Evolutionary conservation across 805 yeast species (phyloP).

Genomic region (Isabelozyma heimii): DNA sequence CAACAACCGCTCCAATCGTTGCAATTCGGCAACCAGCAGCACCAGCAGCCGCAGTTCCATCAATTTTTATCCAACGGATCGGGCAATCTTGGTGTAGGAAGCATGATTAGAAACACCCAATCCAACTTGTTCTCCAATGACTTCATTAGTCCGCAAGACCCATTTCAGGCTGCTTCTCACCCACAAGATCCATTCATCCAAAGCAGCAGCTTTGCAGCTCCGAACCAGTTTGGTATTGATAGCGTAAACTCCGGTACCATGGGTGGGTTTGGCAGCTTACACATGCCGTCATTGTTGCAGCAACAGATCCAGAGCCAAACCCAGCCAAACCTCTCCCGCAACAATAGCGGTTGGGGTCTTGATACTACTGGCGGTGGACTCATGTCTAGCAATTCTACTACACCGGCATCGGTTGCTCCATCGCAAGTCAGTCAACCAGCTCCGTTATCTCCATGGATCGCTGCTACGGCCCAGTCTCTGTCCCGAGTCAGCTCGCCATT

Average conservation of each 20-base stretch:
- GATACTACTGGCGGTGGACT: conserved; percentile 19
- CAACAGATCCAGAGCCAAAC: conserved; percentile 28
- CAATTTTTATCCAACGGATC: conserved; percentile 22
- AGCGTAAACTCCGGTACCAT: conserved; percentile 10
- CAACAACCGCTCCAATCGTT: not conserved
- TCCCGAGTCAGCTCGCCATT: conserved; percentile 43
- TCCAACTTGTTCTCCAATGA: conserved; percentile 21
- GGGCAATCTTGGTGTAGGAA: conserved; percentile 24
- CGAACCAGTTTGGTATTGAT: conserved; percentile 27
- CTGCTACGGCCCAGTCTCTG: conserved; percentile 24
- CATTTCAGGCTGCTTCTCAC: conserved; percentile 12
- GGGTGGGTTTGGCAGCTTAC: conserved; percentile 10
- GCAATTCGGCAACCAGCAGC: not conserved
- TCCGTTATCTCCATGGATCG: conserved; percentile 42
- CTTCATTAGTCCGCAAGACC: conserved; percentile 15
- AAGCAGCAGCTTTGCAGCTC: conserved; percentile 2
- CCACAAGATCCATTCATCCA: conserved; percentile 6
- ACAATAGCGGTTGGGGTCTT: conserved; percentile 40
- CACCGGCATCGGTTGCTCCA: conserved; percentile 24
- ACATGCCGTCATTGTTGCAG: conserved; percentile 36
- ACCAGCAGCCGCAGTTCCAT: conserved; percentile 18
- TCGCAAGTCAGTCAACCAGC: conserved; percentile 30
- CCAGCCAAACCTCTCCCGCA: conserved; percentile 30
- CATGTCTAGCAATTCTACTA: conserved; percentile 22
- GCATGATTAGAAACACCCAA: conserved; percentile 15